phyloP scores from a whole-genome alignment of 257 asterid genomes.

The Salvia miltiorrhiza region DNA sequence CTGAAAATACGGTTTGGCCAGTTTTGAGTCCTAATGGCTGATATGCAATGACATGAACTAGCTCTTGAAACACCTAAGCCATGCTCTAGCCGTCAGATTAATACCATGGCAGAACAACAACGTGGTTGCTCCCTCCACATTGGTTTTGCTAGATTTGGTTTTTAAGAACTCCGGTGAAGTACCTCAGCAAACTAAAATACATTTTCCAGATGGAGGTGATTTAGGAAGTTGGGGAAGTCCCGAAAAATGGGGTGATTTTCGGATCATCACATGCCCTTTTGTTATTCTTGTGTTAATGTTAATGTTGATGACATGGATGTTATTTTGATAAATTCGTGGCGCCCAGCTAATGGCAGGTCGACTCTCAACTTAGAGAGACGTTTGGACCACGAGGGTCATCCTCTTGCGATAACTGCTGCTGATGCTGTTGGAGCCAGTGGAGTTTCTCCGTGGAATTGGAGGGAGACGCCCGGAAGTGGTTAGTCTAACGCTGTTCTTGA shows the following conservation, averaged over 20 bases:
- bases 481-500: constrained; percentile 22
- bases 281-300: neutral
- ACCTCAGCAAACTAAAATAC: neutral
- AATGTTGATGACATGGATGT: neutral
- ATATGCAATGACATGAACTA: too few relatives aligned
- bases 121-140: too few relatives aligned
- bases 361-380: constrained; percentile 68
- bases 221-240: neutral
- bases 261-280: neutral
- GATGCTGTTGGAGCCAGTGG: constrained; percentile 81
- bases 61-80: too few relatives aligned
- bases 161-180: too few relatives aligned
- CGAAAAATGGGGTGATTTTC: neutral
- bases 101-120: too few relatives aligned
- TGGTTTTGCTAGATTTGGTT: too few relatives aligned
- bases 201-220: neutral
- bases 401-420: constrained; percentile 81
- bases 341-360: constrained; percentile 69
- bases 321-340: constrained; percentile 14
- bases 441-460: constrained; percentile 96
- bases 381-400: constrained; percentile 85
- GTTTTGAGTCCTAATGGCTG: too few relatives aligned
- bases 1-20: too few relatives aligned
- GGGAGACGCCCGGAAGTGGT: constrained; percentile 84
- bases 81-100: too few relatives aligned